Conservation (phyloP, 2,329 filamentous ascomycete genomes). For the Neopestalotiopsis clavispora region DNA sequence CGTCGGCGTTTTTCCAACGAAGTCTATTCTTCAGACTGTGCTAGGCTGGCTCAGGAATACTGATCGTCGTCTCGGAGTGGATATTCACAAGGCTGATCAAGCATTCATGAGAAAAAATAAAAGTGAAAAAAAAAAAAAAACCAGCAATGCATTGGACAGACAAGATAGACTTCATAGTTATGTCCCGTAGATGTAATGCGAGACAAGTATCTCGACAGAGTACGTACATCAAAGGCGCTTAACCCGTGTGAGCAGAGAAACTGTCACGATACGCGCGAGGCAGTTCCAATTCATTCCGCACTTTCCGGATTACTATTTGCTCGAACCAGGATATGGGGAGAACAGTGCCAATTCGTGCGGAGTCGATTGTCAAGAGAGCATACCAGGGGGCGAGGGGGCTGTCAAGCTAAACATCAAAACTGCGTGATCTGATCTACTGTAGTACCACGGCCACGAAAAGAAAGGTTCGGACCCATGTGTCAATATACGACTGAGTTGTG, state of each 20-base stretch:
- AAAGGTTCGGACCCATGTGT: not conserved
- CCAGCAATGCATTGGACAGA: too few species aligned
- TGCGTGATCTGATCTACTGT: not conserved
- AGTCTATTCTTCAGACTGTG: too few species aligned
- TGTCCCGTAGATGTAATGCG: too few species aligned
- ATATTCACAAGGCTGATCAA: too few species aligned
- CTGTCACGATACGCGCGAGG: not conserved
- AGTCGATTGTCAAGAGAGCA: not conserved
- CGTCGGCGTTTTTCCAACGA: too few species aligned
- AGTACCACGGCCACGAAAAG: not conserved
- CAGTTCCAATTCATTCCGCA: not conserved
- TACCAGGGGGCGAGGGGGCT: not conserved
- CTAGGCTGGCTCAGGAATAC: too few species aligned
- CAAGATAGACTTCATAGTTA: too few species aligned
- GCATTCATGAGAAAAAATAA: too few species aligned
- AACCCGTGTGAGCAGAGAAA: not conserved
- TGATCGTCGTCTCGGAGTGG: too few species aligned
- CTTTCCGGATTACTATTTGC: not conserved
- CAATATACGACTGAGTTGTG: not conserved
- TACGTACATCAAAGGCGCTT: not conserved
- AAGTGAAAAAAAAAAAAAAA: too few species aligned
- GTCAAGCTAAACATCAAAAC: not conserved
- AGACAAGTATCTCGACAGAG: too few species aligned
- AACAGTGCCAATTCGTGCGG: not conserved
- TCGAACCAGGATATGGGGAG: not conserved